Evolutionary conservation across 208 protist genomes (phyloP).

Genomic region (Trypanosoma platydactyli): DNA sequence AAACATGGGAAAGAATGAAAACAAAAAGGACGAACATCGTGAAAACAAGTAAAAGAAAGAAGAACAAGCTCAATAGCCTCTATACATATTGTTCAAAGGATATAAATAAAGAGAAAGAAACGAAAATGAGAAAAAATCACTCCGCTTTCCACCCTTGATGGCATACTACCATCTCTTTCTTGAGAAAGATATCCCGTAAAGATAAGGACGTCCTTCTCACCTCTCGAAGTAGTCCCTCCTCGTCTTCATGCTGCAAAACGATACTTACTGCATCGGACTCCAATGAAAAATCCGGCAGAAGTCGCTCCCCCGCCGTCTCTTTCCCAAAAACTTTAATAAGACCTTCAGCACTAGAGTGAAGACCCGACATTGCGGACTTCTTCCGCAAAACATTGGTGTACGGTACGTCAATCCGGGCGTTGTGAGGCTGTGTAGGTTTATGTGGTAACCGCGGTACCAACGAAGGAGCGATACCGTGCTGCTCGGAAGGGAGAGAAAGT

Average conservation of each 20-base stretch:
- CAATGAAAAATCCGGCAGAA: conserved; percentile 28
- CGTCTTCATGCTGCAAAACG: conserved; percentile 32
- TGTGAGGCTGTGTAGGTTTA: conserved; percentile 32
- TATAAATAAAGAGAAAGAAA: conserved; percentile 21
- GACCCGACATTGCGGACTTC: conserved; percentile 2
- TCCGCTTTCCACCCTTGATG: conserved; percentile 18
- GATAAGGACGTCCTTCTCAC: conserved; percentile 20
- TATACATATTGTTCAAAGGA: background rate
- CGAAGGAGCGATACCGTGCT: background rate
- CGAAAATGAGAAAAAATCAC: conserved; percentile 5
- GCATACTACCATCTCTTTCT: conserved; percentile 39
- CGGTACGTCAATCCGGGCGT: conserved; percentile 49
- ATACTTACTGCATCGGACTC: conserved; percentile 14
- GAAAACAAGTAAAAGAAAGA: too few species aligned
- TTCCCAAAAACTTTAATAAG: conserved; percentile 15
- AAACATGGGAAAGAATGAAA: too few species aligned
- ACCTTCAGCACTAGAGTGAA: conserved; percentile 7
- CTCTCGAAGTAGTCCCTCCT: conserved; percentile 19
- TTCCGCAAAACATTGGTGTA: conserved; percentile 34
- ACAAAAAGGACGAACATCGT: too few species aligned
- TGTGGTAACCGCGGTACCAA: background rate
- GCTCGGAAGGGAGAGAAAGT: conserved; percentile 1
- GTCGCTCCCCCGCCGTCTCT: background rate
- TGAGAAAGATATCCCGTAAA: conserved; percentile 28
- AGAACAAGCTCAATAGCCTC: background rate